A percentile compares a stretch with the other conserved stretches of the same genome.
Evolutionary conservation across 768 basidiomycete species (phyloP).

Genomic region (Hirschioporus abietinus): DNA sequence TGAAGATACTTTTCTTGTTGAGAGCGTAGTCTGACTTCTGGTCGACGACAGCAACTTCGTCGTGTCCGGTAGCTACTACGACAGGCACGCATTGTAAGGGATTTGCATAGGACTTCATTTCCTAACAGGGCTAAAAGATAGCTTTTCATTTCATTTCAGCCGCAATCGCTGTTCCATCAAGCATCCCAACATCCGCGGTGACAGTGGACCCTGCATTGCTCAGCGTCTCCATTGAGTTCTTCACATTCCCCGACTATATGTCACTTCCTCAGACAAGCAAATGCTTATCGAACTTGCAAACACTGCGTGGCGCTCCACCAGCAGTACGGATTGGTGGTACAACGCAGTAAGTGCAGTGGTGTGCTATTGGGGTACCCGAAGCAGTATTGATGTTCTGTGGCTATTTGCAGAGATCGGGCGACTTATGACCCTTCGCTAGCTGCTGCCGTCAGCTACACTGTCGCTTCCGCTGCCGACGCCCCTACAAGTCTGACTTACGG

Average conservation of each 20-base stretch:
- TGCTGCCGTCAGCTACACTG: constrained; percentile 31
- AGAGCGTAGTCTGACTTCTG: not conserved
- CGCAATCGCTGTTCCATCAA: constrained; percentile 20
- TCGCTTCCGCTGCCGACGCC: constrained; percentile 30
- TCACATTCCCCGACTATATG: constrained; percentile 34
- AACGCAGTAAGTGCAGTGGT: constrained; percentile 26
- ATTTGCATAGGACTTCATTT: not conserved
- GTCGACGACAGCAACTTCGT: not conserved
- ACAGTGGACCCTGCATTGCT: constrained; percentile 26
- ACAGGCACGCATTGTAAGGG: not conserved
- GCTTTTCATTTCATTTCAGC: not conserved
- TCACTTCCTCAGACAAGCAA: constrained; percentile 25
- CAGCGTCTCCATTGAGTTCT: constrained; percentile 34
- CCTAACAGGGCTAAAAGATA: not conserved
- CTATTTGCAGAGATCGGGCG: constrained; percentile 30
- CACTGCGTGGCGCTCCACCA: constrained; percentile 26
- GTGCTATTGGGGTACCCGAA: not conserved
- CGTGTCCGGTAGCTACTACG: not conserved
- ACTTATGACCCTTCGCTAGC: constrained; percentile 28
- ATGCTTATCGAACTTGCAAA: constrained; percentile 27
- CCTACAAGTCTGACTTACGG: constrained; percentile 27
- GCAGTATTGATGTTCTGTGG: not conserved
- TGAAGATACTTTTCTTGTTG: not conserved
- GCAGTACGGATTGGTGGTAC: constrained; percentile 34
- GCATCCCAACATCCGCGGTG: constrained; percentile 22